These are phyloP conservation scores for Pythium diclinum DNA, from an alignment of 352 stramenopile genomes.

Conservation along the genomic window DNA sequence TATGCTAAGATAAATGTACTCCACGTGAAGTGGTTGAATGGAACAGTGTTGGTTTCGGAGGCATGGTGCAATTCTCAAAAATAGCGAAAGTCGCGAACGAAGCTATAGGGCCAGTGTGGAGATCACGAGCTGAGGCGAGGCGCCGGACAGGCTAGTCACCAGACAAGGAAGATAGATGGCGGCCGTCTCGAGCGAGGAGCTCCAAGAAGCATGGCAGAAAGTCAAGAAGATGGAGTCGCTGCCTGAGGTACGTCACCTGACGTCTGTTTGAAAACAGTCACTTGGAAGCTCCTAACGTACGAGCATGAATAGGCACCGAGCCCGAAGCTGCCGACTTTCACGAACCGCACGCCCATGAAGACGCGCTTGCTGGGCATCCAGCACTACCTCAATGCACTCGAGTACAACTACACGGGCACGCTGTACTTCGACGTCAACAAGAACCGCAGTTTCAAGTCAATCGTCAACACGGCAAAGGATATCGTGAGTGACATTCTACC, in stretches of 20 bases:
- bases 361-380: slow-evolving; percentile 56
- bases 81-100: slow-evolving; percentile 6
- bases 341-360: slow-evolving; percentile 56
- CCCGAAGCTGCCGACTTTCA: slow-evolving; percentile 58
- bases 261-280: neutral
- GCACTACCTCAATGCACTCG: slow-evolving; percentile 61
- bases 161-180: slow-evolving; percentile 45
- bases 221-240: slow-evolving; percentile 55
- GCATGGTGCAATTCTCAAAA: slow-evolving; percentile 9
- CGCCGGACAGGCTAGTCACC: too few relatives aligned
- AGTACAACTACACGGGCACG: slow-evolving; percentile 87
- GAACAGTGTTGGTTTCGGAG: slow-evolving; percentile 7
- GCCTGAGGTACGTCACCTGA: slow-evolving; percentile 35
- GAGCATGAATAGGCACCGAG: slow-evolving; percentile 38
- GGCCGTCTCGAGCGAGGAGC: slow-evolving; percentile 54
- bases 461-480: slow-evolving; percentile 82
- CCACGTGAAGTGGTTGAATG: neutral
- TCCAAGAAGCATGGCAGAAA: slow-evolving; percentile 66
- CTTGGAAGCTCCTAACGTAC: neutral
- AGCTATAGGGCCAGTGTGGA: neutral
- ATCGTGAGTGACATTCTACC: slow-evolving; percentile 80
- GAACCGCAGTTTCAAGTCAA: slow-evolving; percentile 87
- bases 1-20: slow-evolving; percentile 55
- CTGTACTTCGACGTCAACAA: slow-evolving; percentile 87
- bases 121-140: neutral